phyloP scores from a whole-genome alignment of 768 basidiomycete genomes.

The Phylloporus sp. region DNA sequence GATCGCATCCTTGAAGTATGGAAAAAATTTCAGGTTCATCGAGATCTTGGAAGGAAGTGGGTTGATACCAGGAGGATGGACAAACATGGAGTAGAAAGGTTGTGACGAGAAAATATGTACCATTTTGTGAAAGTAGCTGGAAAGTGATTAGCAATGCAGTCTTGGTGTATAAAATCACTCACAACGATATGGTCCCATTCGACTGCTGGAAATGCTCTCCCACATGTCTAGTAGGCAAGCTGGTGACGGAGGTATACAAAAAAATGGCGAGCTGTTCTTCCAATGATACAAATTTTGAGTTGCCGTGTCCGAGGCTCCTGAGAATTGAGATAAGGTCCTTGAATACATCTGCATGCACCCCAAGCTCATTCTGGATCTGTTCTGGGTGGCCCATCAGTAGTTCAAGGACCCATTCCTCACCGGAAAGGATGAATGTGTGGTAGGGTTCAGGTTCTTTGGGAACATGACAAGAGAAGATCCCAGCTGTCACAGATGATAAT shows the following conservation, averaged over 20 bases:
- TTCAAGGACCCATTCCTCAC: too few relatives aligned
- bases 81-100: too few relatives aligned
- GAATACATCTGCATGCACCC: not conserved
- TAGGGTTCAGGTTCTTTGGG: too few relatives aligned
- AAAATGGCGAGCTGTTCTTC: not conserved
- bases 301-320: not conserved
- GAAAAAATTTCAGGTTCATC: not conserved
- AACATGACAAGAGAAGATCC: too few relatives aligned
- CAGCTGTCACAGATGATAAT: too few relatives aligned
- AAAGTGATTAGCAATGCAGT: not conserved
- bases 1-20: not conserved
- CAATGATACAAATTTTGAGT: not conserved
- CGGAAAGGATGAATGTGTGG: too few relatives aligned
- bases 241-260: not conserved
- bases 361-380: too few relatives aligned
- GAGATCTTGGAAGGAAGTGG: not conserved
- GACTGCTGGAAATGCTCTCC: not conserved
- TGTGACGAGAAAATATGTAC: not conserved
- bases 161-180: not conserved
- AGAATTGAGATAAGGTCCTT: not conserved
- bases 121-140: not conserved
- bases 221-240: not conserved
- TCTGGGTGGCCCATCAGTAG: too few relatives aligned
- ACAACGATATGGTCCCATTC: not conserved
- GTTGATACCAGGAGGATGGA: too few relatives aligned